Evolutionary conservation across 768 basidiomycete genomes (phyloP), one percentile per base, ranked within the genome.

Genomic region (Cystoderma amianthinum): DNA sequence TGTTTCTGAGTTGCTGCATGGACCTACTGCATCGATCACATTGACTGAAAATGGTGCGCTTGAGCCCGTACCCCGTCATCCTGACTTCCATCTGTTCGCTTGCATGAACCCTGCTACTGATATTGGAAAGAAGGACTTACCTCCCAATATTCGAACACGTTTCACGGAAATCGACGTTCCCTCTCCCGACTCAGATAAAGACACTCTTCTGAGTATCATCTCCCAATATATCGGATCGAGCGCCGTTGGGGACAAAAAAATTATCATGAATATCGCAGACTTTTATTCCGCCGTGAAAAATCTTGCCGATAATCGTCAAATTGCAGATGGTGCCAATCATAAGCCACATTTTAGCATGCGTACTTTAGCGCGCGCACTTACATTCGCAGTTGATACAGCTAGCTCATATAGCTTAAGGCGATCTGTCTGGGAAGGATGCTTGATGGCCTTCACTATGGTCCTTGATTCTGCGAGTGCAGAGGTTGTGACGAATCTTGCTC

Each of bases 91-190:
- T 15, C 71, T 98, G 3, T 98, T 98, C 54, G 93, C 93, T 3
- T 99, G 96, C 59, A 99, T 99, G 96, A 99, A 99, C 56, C 96
- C 96, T 3, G 96, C 96, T 0, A 99, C 94, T 3, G 96, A 99
- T 52, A 87, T 97, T 11, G 96, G 96, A 23, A 99, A 98, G 68
- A 96, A 93, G 53, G 95, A 98, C 53, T 80, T 99, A 0, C 90
- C 92, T 13, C 83, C 88, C 3, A 85, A 84, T 52, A 87, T 98
- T 37, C 82, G 94, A 24, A 78, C 85, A 7, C 80, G 87, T 21
- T 98, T 99, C 65, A 96, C 93, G 1, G 96, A 98, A 59, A 79
- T 98, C 41, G 92, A 93, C 56, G 94, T 97, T 0, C 80, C 86
- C n/a, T 76, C 94, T 2, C 94, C 95, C 3, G 96, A 99, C 53